Conservation (phyloP, 2,329 filamentous ascomycete species). For the Clarireedia homoeocarpa region DNA sequence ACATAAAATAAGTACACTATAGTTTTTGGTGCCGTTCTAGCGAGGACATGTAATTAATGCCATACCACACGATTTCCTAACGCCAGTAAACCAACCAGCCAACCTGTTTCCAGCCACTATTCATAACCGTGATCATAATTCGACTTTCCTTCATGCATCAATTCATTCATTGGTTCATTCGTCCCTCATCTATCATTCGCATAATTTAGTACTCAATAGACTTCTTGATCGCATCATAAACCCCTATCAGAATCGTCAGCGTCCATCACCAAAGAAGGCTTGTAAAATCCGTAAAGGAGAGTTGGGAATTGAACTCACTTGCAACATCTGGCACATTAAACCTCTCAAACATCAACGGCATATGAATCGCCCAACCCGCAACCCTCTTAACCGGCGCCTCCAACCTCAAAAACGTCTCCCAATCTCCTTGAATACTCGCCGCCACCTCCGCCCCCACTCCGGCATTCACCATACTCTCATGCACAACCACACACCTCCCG, state of each 20-base stretch:
- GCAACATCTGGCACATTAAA: conserved; percentile 63
- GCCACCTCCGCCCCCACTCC: conserved; percentile 67
- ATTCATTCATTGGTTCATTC: no score
- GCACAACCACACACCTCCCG: conserved; percentile 60
- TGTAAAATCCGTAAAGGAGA: neutral
- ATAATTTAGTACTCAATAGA: conserved; percentile 24
- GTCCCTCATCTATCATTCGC: no score
- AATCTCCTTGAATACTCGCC: conserved; percentile 58
- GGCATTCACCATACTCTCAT: conserved; percentile 69
- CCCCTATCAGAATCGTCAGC: conserved; percentile 21
- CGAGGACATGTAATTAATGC: no score
- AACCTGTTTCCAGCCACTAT: no score
- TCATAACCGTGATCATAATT: no score
- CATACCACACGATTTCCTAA: no score
- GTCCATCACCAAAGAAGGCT: neutral
- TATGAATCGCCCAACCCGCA: conserved; percentile 62
- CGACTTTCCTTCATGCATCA: no score
- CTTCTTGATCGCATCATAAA: conserved; percentile 30
- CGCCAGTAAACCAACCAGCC: no score
- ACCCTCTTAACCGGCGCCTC: conserved; percentile 65
- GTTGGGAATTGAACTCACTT: conserved; percentile 41
- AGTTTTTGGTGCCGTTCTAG: no score
- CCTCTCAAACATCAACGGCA: conserved; percentile 56
- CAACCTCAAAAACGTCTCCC: conserved; percentile 54
- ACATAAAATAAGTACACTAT: no score